phyloP scores from a whole-genome alignment of 140 eudicot species.

The Flaveria floridana region DNA sequence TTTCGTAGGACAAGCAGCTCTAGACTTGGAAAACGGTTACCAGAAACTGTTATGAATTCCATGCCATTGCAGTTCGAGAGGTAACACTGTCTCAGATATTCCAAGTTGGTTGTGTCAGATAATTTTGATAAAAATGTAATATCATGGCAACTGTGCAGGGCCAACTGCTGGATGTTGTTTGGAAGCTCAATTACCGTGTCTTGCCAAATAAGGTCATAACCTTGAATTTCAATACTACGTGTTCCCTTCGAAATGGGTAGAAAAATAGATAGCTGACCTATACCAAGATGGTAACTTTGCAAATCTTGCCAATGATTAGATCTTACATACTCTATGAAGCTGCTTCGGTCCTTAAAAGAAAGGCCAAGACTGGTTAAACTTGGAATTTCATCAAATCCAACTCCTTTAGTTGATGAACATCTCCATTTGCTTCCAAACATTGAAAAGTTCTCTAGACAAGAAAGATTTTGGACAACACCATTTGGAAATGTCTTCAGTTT shows the following conservation, averaged over 20 bases:
- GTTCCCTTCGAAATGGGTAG: slow-evolving; percentile 31
- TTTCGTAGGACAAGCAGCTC: slow-evolving; percentile 39
- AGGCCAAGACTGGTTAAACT: slow-evolving; percentile 38
- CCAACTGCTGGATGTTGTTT: slow-evolving; percentile 40
- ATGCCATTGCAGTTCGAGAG: slow-evolving; percentile 36
- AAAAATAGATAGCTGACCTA: slow-evolving; percentile 38
- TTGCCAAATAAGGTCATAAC: slow-evolving; percentile 31
- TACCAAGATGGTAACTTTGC: slow-evolving; percentile 48
- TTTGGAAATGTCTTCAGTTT: slow-evolving; percentile 29
- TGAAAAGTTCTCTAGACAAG: slow-evolving; percentile 39
- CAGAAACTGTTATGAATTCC: slow-evolving; percentile 31
- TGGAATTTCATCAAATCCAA: slow-evolving; percentile 34
- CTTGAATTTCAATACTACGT: slow-evolving; percentile 44
- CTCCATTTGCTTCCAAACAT: slow-evolving; percentile 41
- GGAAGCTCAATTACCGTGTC: slow-evolving; percentile 40
- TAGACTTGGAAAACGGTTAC: slow-evolving; percentile 33
- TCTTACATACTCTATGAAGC: slow-evolving; percentile 42
- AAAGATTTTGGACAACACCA: slow-evolving; percentile 35
- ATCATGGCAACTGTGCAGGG: slow-evolving; percentile 45
- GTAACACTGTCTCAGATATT: slow-evolving; percentile 34
- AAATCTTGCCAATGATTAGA: slow-evolving; percentile 39
- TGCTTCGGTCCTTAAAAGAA: slow-evolving; percentile 38
- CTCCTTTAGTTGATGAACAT: slow-evolving; percentile 31
- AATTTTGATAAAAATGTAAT: slow-evolving; percentile 31
- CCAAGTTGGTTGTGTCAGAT: slow-evolving; percentile 21